Evolutionary conservation across 805 yeast genomes (phyloP).

Genomic region (Cyberlindnera misumaiensis): DNA sequence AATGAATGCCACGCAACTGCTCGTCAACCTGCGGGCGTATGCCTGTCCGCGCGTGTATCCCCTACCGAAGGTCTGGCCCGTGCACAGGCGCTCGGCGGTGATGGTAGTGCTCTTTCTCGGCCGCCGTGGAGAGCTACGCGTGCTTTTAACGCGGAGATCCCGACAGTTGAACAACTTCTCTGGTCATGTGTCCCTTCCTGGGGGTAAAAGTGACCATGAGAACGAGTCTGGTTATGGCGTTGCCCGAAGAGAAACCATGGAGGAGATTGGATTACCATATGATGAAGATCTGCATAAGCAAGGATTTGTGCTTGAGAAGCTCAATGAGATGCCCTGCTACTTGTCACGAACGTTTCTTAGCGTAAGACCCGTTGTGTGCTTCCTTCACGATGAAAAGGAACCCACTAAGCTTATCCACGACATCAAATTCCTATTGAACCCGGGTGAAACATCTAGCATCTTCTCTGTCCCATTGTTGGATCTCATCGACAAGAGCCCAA

Average conservation of each 20-base stretch:
- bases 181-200: slow-evolving; percentile 90
- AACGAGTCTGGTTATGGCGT: slow-evolving; percentile 63
- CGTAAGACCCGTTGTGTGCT: slow-evolving; percentile 75
- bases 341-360: slow-evolving; percentile 75
- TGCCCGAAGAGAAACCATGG: slow-evolving; percentile 78
- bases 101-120: slow-evolving; percentile 70
- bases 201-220: slow-evolving; percentile 78
- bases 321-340: slow-evolving; percentile 68
- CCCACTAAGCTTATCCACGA: slow-evolving; percentile 22
- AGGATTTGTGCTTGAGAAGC: slow-evolving; percentile 53
- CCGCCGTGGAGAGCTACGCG: slow-evolving; percentile 65
- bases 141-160: slow-evolving; percentile 73
- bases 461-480: slow-evolving; percentile 68
- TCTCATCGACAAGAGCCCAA: slow-evolving; percentile 29
- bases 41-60: slow-evolving; percentile 18
- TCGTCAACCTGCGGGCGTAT: slow-evolving; percentile 15
- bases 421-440: slow-evolving; percentile 47
- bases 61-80: slow-evolving; percentile 61
- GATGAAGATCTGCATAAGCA: slow-evolving; percentile 36
- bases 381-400: slow-evolving; percentile 34
- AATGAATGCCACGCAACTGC: slow-evolving; percentile 6
- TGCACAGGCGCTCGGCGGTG: slow-evolving; percentile 70
- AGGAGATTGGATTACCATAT: slow-evolving; percentile 72
- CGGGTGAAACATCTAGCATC: slow-evolving; percentile 69
- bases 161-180: slow-evolving; percentile 64